These are phyloP conservation scores for Neofusicoccum parvum DNA, from an alignment of 2,329 filamentous ascomycete genomes.

Conservation along the genomic window DNA sequence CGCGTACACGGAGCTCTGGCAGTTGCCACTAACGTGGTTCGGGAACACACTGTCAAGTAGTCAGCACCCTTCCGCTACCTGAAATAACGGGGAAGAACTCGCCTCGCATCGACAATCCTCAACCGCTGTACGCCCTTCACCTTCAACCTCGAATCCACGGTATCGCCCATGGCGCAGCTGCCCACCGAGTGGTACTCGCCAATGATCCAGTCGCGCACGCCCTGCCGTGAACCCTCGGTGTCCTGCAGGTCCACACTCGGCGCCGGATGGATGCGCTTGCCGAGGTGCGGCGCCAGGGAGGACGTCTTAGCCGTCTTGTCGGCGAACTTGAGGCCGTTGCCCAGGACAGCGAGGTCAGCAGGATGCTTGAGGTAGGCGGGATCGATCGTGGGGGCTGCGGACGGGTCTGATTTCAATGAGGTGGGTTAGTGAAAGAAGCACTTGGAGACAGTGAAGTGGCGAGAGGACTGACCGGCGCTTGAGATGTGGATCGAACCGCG, in stretches of 20 bases:
- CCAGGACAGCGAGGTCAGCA: constrained; percentile 44
- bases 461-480: background rate
- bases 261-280: background rate
- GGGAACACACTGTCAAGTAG: constrained; percentile 17
- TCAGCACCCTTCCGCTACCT: too few relatives aligned
- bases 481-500: constrained; percentile 5
- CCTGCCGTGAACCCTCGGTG: constrained; percentile 16
- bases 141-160: constrained; percentile 31
- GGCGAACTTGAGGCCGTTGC: constrained; percentile 36
- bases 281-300: background rate
- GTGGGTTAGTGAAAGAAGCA: background rate
- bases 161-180: constrained; percentile 28
- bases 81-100: too few relatives aligned
- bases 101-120: constrained; percentile 23
- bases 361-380: constrained; percentile 46
- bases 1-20: constrained; percentile 37
- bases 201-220: background rate
- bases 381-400: constrained; percentile 38
- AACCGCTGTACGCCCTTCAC: constrained; percentile 30
- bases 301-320: constrained; percentile 32
- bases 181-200: constrained; percentile 12
- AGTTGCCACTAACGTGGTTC: constrained; percentile 14
- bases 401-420: constrained; percentile 27
- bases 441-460: background rate
- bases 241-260: constrained; percentile 23